Base-by-base conservation (phyloP, 139 green algal genomes). In the Coccomyxa sp. region DNA sequence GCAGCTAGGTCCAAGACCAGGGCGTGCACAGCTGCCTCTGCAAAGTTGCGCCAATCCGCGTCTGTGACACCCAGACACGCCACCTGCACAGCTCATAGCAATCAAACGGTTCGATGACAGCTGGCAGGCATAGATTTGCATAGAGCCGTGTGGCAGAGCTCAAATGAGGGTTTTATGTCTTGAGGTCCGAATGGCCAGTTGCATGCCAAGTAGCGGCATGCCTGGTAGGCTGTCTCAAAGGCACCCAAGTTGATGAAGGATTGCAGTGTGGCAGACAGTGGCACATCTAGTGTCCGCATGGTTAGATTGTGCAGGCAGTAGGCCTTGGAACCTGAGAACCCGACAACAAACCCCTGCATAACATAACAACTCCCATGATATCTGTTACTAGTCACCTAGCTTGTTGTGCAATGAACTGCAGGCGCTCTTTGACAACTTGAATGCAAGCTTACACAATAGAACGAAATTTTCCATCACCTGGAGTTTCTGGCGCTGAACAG, bases 211-310 rank as follows among this genome's bases (percentile, higher is more conserved):
- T 58, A 12, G 1, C 25, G 13, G 25, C 80, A 38, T 79, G 80
- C 82, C 82, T 89, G 59, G 87, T 95, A 95, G 4, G 91, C 93
- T 0, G 79, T 60, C 16, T 91, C 82, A 68, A 90, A 93, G 80
- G 95, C 88, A 68, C 84, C 67, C 16, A 80, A 77, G 76, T 90
- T 88, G 17, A 96, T 66, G 86, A 92, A 94, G 58, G 88, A 82
- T 77, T 93, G 87, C 90, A 96, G 90, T 51, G 83, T 89, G n/a
- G 87, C 89, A 16, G 87, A 92, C 84, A 94, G 92, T 10, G 94
- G 92, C 79, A 97, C 90, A 59, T 95, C 92, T 66, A 96, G 93
- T 25, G 92, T 95, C 86, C 92, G 87, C 93, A 97, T 93, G 85
- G 45, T 87, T 31, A 91, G 83, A 59, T 92, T 92, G 84, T 96